Conservation (phyloP, 2,329 filamentous ascomycete species). For the Sphaerulina populicola region DNA sequence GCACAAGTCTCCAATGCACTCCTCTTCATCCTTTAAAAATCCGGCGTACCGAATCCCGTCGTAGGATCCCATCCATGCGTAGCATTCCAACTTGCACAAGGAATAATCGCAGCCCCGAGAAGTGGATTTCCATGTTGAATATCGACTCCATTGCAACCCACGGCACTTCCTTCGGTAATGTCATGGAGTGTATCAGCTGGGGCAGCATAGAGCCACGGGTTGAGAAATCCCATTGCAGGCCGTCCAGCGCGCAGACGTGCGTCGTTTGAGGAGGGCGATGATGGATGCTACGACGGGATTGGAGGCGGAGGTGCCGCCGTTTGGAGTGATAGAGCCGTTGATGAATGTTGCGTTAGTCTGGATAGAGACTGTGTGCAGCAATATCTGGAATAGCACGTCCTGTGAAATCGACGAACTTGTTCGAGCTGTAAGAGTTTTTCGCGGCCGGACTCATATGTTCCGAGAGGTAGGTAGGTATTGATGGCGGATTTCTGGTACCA, state of each 20-base stretch:
- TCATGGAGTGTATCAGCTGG: slow-evolving; percentile 42
- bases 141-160: slow-evolving; percentile 18
- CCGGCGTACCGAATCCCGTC: slow-evolving; percentile 13
- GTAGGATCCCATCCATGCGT: slow-evolving; percentile 23
- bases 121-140: slow-evolving; percentile 10
- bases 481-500: slow-evolving; percentile 39
- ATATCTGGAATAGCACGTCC: slow-evolving; percentile 41
- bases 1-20: neutral
- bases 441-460: slow-evolving; percentile 14
- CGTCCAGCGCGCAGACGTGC: slow-evolving; percentile 46
- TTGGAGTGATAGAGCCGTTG: slow-evolving; percentile 32
- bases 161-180: slow-evolving; percentile 31
- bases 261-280: slow-evolving; percentile 57
- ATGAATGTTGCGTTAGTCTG: slow-evolving; percentile 28
- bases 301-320: slow-evolving; percentile 45
- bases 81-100: slow-evolving; percentile 21
- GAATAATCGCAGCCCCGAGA: slow-evolving; percentile 18
- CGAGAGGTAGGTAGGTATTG: slow-evolving; percentile 19
- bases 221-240: slow-evolving; percentile 44
- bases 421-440: slow-evolving; percentile 18
- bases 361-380: slow-evolving; percentile 40
- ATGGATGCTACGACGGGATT: slow-evolving; percentile 52
- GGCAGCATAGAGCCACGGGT: slow-evolving; percentile 50
- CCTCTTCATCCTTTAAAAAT: slow-evolving; percentile 7
- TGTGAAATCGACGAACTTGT: slow-evolving; percentile 17